Percentiles rank a stretch among this genome's conserved stretches.
Evolutionary conservation across 805 yeast species (phyloP).

Genomic region (Wickerhamomyces subpelliculosus): DNA sequence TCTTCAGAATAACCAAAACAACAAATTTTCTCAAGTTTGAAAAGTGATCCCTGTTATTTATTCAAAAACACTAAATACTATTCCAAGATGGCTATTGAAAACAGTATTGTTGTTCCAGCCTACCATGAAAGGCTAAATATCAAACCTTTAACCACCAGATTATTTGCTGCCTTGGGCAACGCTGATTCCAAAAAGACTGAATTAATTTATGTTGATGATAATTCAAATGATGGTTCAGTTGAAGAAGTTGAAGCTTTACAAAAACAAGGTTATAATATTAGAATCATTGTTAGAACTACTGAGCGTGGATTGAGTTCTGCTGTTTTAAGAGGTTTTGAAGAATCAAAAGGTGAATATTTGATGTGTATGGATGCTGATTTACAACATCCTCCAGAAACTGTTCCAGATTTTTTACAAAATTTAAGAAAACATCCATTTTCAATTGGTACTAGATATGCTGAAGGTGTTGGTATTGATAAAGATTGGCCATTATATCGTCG

Average conservation of each 20-base stretch:
- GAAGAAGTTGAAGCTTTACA: conserved; percentile 41
- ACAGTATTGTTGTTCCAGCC: conserved; percentile 42
- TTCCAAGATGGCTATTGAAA: conserved; percentile 26
- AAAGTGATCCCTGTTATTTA: too few relatives aligned
- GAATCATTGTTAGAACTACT: conserved; percentile 41
- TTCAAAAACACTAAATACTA: neutral
- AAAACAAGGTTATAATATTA: conserved; percentile 40
- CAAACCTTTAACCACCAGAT: conserved; percentile 40
- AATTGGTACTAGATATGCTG: conserved; percentile 47
- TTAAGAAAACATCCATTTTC: conserved; percentile 37
- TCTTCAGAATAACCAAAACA: too few relatives aligned
- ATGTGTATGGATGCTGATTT: conserved; percentile 50
- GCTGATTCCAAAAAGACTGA: conserved; percentile 35
- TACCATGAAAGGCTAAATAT: conserved; percentile 43
- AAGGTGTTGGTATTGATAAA: conserved; percentile 46
- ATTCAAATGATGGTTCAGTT: conserved; percentile 44
- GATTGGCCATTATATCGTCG: conserved; percentile 48
- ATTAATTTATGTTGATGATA: conserved; percentile 44
- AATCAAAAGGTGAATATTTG: conserved; percentile 39
- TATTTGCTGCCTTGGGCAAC: conserved; percentile 41
- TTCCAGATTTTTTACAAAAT: conserved; percentile 35
- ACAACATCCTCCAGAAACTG: conserved; percentile 47
- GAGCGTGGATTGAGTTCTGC: conserved; percentile 47
- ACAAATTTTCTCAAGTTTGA: too few relatives aligned
- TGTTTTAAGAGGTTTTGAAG: conserved; percentile 40